These are phyloP conservation scores for Marasmius oreades DNA, from an alignment of 1,284 basidiomycete species.

Conservation along the genomic window DNA sequence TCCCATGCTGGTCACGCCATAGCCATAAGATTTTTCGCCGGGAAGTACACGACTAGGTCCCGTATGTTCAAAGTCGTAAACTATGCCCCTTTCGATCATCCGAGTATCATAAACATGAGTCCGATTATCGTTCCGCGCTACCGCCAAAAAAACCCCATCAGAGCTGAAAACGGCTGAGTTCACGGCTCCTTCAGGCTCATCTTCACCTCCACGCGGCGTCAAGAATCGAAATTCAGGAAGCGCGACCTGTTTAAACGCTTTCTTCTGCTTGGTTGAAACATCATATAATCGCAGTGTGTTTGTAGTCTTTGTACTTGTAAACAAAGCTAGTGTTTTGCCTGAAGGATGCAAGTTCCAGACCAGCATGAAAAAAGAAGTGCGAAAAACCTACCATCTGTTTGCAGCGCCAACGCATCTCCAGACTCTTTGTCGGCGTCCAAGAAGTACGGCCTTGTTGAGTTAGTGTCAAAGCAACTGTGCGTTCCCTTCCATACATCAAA, in stretches of 20 bases:
- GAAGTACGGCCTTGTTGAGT: slow-evolving; percentile 1
- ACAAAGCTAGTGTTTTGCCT: slow-evolving; percentile 43
- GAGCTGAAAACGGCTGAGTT: slow-evolving; percentile 52
- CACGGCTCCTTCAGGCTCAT: slow-evolving; percentile 39
- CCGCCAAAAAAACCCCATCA: slow-evolving; percentile 56
- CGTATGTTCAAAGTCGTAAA: slow-evolving; percentile 46
- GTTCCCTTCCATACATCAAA: slow-evolving; percentile 36
- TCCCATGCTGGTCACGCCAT: slow-evolving; percentile 50
- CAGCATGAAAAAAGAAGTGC: slow-evolving; percentile 1
- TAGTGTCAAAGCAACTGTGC: slow-evolving; percentile 50
- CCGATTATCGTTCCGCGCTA: slow-evolving; percentile 56
- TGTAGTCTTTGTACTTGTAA: slow-evolving; percentile 34
- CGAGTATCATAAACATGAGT: slow-evolving; percentile 63
- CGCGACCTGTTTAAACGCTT: slow-evolving; percentile 24
- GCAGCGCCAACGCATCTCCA: slow-evolving; percentile 51
- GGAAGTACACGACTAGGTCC: slow-evolving; percentile 30
- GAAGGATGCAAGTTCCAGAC: not conserved
- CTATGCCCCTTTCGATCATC: slow-evolving; percentile 39
- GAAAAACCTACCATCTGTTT: slow-evolving; percentile 37
- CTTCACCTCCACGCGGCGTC: slow-evolving; percentile 26
- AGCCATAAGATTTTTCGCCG: slow-evolving; percentile 44
- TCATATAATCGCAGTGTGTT: slow-evolving; percentile 55
- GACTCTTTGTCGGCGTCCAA: slow-evolving; percentile 42
- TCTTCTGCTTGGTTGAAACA: slow-evolving; percentile 29
- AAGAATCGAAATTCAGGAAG: slow-evolving; percentile 15